Conservation (phyloP, 139 green algal genomes). For the Closterium sp. region DNA sequence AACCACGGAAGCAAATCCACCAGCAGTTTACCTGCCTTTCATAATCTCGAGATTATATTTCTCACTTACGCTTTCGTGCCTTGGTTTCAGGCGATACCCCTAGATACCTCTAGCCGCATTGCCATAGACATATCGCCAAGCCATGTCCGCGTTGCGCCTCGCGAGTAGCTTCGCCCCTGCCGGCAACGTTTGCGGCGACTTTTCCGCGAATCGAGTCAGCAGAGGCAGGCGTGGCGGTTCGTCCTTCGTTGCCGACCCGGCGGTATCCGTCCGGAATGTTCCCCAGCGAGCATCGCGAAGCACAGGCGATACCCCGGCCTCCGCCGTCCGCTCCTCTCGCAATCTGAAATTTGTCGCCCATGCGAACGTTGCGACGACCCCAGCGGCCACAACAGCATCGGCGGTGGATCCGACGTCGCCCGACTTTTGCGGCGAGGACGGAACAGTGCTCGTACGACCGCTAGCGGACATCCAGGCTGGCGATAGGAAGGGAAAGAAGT, state of each 20-base stretch:
- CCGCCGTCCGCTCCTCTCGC: background rate
- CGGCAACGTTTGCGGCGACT: background rate
- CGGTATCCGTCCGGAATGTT: background rate
- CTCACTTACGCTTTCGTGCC: too few relatives aligned
- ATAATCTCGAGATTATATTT: too few relatives aligned
- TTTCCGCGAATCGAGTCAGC: background rate
- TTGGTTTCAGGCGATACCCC: too few relatives aligned
- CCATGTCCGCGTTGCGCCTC: background rate
- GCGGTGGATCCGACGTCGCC: slow-evolving; percentile 1
- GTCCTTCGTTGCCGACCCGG: background rate
- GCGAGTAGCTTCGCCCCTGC: background rate
- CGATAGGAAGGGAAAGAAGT: slow-evolving; percentile 68
- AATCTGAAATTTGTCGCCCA: background rate
- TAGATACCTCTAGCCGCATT: background rate
- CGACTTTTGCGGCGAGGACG: slow-evolving; percentile 47
- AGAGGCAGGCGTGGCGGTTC: background rate
- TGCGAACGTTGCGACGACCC: background rate
- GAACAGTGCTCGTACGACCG: slow-evolving; percentile 29
- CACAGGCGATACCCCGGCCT: background rate
- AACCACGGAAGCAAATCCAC: too few relatives aligned
- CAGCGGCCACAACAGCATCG: background rate
- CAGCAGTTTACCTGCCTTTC: too few relatives aligned
- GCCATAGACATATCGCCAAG: background rate
- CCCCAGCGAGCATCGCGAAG: background rate
- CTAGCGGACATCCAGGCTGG: background rate